Base-by-base conservation (phyloP, 352 stramenopile genomes). In the Phytophthora meadii region DNA sequence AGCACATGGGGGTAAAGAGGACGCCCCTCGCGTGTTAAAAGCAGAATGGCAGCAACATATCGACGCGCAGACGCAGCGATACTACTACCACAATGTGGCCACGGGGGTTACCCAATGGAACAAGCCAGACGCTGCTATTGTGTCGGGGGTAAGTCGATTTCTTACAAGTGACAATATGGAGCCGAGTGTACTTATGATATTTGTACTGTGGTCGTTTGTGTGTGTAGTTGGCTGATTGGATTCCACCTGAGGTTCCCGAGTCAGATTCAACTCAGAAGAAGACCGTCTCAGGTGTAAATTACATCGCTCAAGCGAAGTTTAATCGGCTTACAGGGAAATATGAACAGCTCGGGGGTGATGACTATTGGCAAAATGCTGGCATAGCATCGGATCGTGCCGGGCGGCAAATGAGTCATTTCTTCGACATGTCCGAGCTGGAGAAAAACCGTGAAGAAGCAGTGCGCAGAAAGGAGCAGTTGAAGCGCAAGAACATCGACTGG, bases 361-460 rank as follows among this genome's bases (percentile, higher is more conserved):
- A 88, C 1, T 89, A 94, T 61, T 94, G 83, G 75, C 68, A 88
- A 61, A 72, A 68, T 15, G 67, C 69, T 8, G 81, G 84, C 6
- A 68, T 89, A 2, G 81, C 85, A n/a, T 9, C 67, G 8, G 89
- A 96, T 71, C 79, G 86, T 22, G 88, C 77, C 19, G 87, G 86
- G 2, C 84, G 88, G 0, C 87, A 95, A 65, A 93, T 96, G 87
- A 89, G 82, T 60, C 83, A 93, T 66, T 96, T 94, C 48, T 96
- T 96, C 41, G 81, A 96, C 72, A 74, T 94, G 48, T 77, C 55
- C 3, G 74, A 83, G 10, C 75, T 96, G 11, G 89, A 93, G 52
- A 82, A 90, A 61, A 96, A 96, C 56, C 85, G 89, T 24, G 81
- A 86, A 49, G 83, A 95, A 42, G 87, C 89, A 36, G 77, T 82